These are phyloP conservation scores for Fusarium irregulare DNA, from an alignment of 2,329 filamentous ascomycete species.

Conservation along the genomic window DNA sequence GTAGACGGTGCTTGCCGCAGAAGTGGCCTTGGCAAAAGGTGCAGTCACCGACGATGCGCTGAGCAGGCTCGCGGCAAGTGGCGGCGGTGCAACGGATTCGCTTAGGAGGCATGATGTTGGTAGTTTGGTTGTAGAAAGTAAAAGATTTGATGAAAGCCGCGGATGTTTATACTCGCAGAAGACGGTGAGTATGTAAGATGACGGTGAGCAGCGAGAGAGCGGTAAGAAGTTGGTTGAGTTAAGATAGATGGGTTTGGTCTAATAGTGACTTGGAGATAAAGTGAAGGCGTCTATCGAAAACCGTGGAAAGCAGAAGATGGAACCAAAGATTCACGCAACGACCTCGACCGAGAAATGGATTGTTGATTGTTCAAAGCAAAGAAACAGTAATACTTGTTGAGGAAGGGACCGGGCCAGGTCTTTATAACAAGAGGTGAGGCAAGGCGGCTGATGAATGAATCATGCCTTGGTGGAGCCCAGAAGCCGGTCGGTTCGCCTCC, in stretches of 20 bases:
- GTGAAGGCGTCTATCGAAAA: constrained; percentile 32
- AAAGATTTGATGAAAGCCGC: constrained; percentile 3
- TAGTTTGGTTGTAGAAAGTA: constrained; percentile 8
- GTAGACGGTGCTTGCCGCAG: constrained; percentile 92
- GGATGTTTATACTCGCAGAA: constrained; percentile 16
- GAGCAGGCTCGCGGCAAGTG: constrained; percentile 86
- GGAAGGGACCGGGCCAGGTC: constrained; percentile 26
- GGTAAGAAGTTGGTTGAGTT: constrained; percentile 19
- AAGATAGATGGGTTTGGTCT: background rate
- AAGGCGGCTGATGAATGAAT: constrained; percentile 48
- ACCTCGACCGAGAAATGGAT: constrained; percentile 28
- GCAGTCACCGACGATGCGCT: constrained; percentile 96
- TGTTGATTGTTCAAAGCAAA: constrained; percentile 19
- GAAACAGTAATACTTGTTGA: background rate
- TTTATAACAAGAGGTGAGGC: constrained; percentile 43
- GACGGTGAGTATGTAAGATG: constrained; percentile 28
- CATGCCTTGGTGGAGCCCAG: constrained; percentile 45
- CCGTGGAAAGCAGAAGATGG: constrained; percentile 26
- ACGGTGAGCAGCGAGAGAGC: constrained; percentile 7
- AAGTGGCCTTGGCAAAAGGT: constrained; percentile 94
- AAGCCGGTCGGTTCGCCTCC: constrained; percentile 45
- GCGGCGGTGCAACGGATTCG: constrained; percentile 89
- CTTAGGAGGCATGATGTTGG: constrained; percentile 71
- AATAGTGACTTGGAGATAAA: constrained; percentile 12
- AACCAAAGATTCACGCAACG: constrained; percentile 32